Base-by-base conservation (phyloP, 2,329 filamentous ascomycete genomes). In the Myriosclerotinia duriaeana region DNA sequence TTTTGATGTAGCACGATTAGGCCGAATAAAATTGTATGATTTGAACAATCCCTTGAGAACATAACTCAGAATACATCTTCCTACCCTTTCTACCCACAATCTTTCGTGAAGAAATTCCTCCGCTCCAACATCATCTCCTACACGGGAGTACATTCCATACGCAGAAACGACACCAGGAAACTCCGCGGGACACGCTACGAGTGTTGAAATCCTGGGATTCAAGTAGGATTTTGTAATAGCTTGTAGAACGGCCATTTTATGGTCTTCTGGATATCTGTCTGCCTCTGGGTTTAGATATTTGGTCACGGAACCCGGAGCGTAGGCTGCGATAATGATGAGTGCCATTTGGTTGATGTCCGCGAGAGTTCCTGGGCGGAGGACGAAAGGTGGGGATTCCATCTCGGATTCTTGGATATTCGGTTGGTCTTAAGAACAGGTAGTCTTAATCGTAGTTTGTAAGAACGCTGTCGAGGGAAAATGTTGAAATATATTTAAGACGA, bases 81-180 rank as follows among this genome's bases (percentile, higher is more conserved):
- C 61, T 0, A 65, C 1, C 12, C 67, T 62, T 20, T 42, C 34
- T 44, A 50, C 3, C n/a, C 56, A 14, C 1, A 66, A 60, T 26
- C 46, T 58, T 7, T 36, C 50, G 3, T 20, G n/a, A 2, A 66
- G n/a, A 15, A 63, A 65, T 2, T 62, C 12, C 48, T 53, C 54
- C 1, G 69, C 72, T 0, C 67, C 71, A 0, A 56, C 14, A 53
- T 75, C 73, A 7, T 70, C 50, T 9, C 74, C 73, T 2, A 67
- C 6, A 7, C 73, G 70, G 14, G 14, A n/a, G 22, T 69, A 71
- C 26, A 71, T 69, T 5, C 44, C 68, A 60, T 67, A 72, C 1
- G 62, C 73, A 2, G 74, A 56, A 15, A 65, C 9, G 1, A 53
- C 52, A 9, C 55, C n/a, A 17, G 69, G 68, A 9, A 69, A 53